Conservation (phyloP, 2,329 filamentous ascomycete species). For the Colletotrichum musicola region DNA sequence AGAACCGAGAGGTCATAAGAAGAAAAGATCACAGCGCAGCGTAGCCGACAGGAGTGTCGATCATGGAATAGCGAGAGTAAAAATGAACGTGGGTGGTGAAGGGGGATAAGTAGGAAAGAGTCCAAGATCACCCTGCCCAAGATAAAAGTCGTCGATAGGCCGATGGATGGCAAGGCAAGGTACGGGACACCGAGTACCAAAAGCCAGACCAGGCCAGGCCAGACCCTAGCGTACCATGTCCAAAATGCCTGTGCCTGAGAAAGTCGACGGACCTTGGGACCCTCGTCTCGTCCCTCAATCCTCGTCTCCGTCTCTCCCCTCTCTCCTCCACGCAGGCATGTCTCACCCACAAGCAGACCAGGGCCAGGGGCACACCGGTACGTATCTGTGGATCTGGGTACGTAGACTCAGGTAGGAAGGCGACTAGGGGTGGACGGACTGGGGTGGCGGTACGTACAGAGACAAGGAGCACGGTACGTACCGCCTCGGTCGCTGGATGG, state of each 20-base stretch:
- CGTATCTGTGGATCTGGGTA: slow-evolving; percentile 27
- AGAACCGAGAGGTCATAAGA: slow-evolving; percentile 63
- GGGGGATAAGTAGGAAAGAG: slow-evolving; percentile 65
- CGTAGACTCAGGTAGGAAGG: slow-evolving; percentile 1
- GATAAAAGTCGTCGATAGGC: slow-evolving; percentile 56
- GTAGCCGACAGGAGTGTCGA: slow-evolving; percentile 62
- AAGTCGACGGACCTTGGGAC: slow-evolving; percentile 45
- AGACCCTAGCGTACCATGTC: slow-evolving; percentile 45
- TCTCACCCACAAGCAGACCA: slow-evolving; percentile 62
- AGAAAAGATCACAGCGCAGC: slow-evolving; percentile 58
- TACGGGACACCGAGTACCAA: slow-evolving; percentile 35
- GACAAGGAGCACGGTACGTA: slow-evolving; percentile 11
- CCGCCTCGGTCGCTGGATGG: slow-evolving; percentile 11
- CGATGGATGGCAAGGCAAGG: slow-evolving; percentile 28
- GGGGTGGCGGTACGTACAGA: slow-evolving; percentile 7
- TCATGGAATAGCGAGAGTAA: slow-evolving; percentile 56
- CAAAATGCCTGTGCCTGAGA: slow-evolving; percentile 17
- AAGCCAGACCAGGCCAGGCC: slow-evolving; percentile 30
- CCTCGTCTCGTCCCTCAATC: slow-evolving; percentile 41
- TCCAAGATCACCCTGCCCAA: slow-evolving; percentile 54
- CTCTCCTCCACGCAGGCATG: slow-evolving; percentile 55
- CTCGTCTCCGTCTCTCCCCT: slow-evolving; percentile 41
- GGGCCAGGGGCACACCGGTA: slow-evolving; percentile 32
- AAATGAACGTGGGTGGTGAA: slow-evolving; percentile 54
- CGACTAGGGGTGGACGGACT: slow-evolving; percentile 1